A percentile compares a stretch with the other conserved stretches of the same genome.
phyloP scores from a whole-genome alignment of 441 rosid genomes.

The Bocquillonia castaneifolia region DNA sequence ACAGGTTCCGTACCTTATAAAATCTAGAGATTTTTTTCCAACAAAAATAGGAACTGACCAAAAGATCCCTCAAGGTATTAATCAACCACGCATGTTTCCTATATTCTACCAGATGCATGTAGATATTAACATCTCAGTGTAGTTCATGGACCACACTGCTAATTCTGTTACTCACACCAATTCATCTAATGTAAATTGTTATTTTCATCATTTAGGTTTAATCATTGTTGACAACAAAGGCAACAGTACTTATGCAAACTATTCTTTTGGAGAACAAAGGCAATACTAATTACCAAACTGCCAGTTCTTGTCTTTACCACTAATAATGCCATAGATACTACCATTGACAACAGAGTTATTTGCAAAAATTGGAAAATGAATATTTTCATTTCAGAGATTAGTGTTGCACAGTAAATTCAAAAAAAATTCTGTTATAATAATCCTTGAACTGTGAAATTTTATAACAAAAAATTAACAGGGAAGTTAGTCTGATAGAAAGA shows the following conservation, averaged over 20 bases:
- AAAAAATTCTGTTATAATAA: not conserved
- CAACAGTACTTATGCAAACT: not conserved
- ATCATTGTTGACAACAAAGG: not conserved
- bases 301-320: not conserved
- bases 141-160: not conserved
- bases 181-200: not conserved
- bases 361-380: not conserved
- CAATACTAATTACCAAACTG: not conserved
- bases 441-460: not conserved
- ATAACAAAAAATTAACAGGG: not conserved
- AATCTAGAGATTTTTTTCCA: not conserved
- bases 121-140: not conserved
- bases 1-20: conserved; percentile 18
- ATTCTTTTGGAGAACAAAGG: too few species aligned
- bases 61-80: not conserved
- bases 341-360: not conserved
- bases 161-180: not conserved
- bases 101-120: not conserved
- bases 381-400: not conserved
- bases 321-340: not conserved
- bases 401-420: not conserved
- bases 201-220: not conserved
- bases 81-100: not conserved
- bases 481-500: not conserved
- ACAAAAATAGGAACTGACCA: not conserved